Evolutionary conservation across 306 rosid genomes (phyloP), one percentile per base, ranked within the genome.

Genomic region (Arachis stenosperma): DNA sequence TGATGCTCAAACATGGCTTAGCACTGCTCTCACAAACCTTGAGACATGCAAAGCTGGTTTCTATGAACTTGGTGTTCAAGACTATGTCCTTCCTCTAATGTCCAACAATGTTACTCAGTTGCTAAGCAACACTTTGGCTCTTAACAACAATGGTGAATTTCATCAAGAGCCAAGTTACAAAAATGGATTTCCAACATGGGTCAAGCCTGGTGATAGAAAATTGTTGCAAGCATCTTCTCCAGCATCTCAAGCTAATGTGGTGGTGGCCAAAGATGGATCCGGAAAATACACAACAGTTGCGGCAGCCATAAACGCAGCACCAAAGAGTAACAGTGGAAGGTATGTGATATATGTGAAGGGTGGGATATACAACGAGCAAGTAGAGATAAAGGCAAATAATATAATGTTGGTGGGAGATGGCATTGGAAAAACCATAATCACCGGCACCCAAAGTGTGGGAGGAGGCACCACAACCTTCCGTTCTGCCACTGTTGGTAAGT

Each of bases 401-500:
- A 75, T 89, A 5, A 89, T 87, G 96, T 71, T 91, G 79, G 33
- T 84, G 0, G 97, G 97, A 27, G 97, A 89, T 76, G 96, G 96
- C 3, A 89, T 86, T 6, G 96, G 93, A 4, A 86, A 83, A 64
- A 91, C 97, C 11, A 70, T 91, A 6, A 74, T 91, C 44, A 91
- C 97, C 0, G 93, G 97, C 52, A 91, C 90, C 77, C 83, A 73
- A 79, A 91, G 97, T 61, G 97, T 91, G 39, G 91, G 90, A 56
- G 97, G 96, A 0, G 97, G 93, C 11, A 67, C 84, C 53, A 91
- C 97, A 5, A 91, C 97, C 15, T 91, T 87, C 46, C 72, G 78
- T 5, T 91, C 97, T 7, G 96, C 97, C 5, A 91, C 96, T 1
- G 92, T 91, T 10, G 96, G 97, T 91, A 85, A 83, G 85, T 7